Evolutionary conservation across 352 stramenopile genomes (phyloP).

Genomic region (Phytophthora uliginosa): DNA sequence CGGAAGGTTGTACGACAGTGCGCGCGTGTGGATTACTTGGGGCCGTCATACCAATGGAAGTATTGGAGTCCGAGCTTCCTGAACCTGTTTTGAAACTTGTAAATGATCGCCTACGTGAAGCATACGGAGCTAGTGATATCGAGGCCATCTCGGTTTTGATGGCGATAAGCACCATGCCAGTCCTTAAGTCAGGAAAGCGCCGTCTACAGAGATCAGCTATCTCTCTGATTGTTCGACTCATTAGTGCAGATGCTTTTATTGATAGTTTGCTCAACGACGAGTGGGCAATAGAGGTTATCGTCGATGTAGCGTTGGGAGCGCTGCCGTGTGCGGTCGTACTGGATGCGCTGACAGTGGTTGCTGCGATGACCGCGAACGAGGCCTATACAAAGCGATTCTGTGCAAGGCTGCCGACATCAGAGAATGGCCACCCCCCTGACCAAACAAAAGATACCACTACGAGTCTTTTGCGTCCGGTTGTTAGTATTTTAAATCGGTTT

Average conservation of each 20-base stretch:
- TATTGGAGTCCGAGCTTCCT: constrained; percentile 21
- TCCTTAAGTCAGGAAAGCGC: background rate
- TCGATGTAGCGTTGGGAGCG: constrained; percentile 22
- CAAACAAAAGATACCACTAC: background rate
- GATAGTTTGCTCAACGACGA: constrained; percentile 23
- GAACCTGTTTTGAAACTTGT: constrained; percentile 8
- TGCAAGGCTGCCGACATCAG: background rate
- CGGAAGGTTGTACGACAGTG: background rate
- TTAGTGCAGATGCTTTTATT: constrained; percentile 17
- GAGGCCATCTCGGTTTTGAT: constrained; percentile 16
- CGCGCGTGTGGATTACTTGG: constrained; percentile 20
- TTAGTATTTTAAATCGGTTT: constrained; percentile 22
- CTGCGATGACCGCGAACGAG: constrained; percentile 21
- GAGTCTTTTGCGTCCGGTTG: constrained; percentile 1
- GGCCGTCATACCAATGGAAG: constrained; percentile 11
- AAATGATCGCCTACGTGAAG: constrained; percentile 6
- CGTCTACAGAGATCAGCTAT: constrained; percentile 23
- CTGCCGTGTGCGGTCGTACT: constrained; percentile 20
- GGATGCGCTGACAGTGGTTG: constrained; percentile 16
- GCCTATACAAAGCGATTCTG: constrained; percentile 25
- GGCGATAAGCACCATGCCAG: background rate
- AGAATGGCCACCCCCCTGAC: background rate
- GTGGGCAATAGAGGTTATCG: constrained; percentile 21
- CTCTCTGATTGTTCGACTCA: constrained; percentile 24
- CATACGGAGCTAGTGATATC: constrained; percentile 10